Percentiles rank a stretch among this genome's conserved stretches.
Evolutionary conservation across 1,284 basidiomycete species (phyloP).

Genomic region (Ceratobasidium sp.): DNA sequence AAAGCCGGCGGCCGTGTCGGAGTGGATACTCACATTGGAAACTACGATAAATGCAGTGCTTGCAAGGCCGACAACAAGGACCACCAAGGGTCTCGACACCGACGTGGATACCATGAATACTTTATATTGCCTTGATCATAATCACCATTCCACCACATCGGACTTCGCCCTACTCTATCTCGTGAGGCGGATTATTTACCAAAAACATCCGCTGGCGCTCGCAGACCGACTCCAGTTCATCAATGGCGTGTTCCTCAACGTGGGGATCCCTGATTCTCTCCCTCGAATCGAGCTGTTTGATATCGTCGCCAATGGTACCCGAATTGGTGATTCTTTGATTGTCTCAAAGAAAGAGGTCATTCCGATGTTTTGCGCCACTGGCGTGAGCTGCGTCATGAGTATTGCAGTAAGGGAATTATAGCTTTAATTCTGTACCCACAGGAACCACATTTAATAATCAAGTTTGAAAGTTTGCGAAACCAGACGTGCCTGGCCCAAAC

Average conservation of each 20-base stretch:
- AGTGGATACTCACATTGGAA: conserved; percentile 65
- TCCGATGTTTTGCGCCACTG: conserved; percentile 57
- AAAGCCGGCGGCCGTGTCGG: conserved; percentile 71
- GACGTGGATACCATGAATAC: conserved; percentile 52
- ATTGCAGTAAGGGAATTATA: too few relatives aligned
- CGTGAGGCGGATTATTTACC: conserved; percentile 70
- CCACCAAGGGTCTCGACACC: conserved; percentile 54
- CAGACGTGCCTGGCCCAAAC: too few relatives aligned
- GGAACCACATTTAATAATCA: too few relatives aligned
- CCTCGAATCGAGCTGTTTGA: conserved; percentile 54
- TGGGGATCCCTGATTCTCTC: conserved; percentile 62
- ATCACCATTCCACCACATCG: too few relatives aligned
- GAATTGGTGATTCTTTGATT: conserved; percentile 56
- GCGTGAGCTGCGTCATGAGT: not conserved
- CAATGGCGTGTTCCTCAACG: conserved; percentile 62
- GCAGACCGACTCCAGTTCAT: conserved; percentile 56
- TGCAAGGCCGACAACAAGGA: conserved; percentile 65
- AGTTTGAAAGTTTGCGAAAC: too few relatives aligned
- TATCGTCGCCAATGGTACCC: conserved; percentile 55
- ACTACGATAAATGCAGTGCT: conserved; percentile 61
- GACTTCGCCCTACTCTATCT: conserved; percentile 59
- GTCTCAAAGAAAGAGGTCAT: conserved; percentile 68
- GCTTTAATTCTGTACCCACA: too few relatives aligned
- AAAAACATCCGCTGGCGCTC: conserved; percentile 54
- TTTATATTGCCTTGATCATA: too few relatives aligned